Conservation (phyloP, 345 rosid species). For the Aquilaria sinensis region DNA sequence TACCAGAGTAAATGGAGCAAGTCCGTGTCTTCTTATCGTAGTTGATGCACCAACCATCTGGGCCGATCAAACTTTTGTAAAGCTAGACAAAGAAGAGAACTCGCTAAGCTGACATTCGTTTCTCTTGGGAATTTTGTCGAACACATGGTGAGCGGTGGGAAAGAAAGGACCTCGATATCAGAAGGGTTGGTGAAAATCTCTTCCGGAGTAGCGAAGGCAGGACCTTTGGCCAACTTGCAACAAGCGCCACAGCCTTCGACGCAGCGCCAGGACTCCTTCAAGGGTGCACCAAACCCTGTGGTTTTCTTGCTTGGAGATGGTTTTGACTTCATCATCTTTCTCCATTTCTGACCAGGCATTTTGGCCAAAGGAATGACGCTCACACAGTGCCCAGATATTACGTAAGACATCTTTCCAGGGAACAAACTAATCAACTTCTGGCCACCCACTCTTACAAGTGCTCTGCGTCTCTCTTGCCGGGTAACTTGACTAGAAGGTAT, state of each 20-base stretch:
- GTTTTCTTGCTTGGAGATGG: constrained; percentile 8
- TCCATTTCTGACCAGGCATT: constrained; percentile 9
- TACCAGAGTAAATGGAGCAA: constrained; percentile 78
- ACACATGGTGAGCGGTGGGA: constrained; percentile 22
- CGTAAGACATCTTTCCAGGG: constrained; percentile 4
- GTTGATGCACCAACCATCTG: constrained; percentile 86
- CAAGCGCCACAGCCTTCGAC: constrained; percentile 78
- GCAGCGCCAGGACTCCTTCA: constrained; percentile 65
- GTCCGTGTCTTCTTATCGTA: constrained; percentile 70
- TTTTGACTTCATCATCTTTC: constrained; percentile 8
- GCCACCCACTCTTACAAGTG: too few species aligned
- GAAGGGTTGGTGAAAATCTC: constrained; percentile 58
- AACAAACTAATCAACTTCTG: too few species aligned
- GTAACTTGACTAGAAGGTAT: too few species aligned
- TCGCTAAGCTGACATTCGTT: background rate
- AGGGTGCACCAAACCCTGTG: constrained; percentile 33
- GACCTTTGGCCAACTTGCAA: constrained; percentile 83
- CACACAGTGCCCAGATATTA: constrained; percentile 6
- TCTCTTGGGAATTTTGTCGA: constrained; percentile 25
- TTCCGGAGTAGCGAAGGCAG: constrained; percentile 66
- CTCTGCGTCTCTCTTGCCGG: too few species aligned
- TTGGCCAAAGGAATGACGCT: constrained; percentile 13
- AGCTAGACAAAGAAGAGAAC: constrained; percentile 26
- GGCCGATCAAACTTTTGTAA: constrained; percentile 57
- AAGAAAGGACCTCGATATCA: constrained; percentile 46